Base-by-base conservation (phyloP, 768 basidiomycete genomes). In the Cubamyces sp. region DNA sequence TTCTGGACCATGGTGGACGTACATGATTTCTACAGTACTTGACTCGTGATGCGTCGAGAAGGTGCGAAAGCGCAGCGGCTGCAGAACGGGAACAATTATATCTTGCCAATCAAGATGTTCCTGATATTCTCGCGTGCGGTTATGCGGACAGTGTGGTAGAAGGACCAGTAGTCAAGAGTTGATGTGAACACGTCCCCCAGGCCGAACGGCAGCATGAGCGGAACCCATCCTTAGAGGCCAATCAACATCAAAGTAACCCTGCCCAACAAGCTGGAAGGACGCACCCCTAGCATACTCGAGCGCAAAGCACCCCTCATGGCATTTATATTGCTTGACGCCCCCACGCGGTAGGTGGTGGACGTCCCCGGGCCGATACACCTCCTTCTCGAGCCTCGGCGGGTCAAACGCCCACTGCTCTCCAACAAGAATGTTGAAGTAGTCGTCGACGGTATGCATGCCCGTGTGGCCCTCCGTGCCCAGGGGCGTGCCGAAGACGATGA, bases 181-280 rank as follows among this genome's bases (percentile, higher is more conserved):
- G 96, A 98, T 15, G 87, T 84, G 52, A 98, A 68, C 4, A 79
- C 81, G 74, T 99, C 97, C 28, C 89, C 87, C 58, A 94, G 82
- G 0, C 97, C 97, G 68, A 99, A 98, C 0, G 95, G 95, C 63
- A 98, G 73, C 96, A 98, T 98, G 47, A 88, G 77, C 0, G 97
- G 96, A 68, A 99, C 98, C 95, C 96, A 98, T 23, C 96, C 96
- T 97, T n/a, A n/a, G n/a, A n/a, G n/a, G n/a, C n/a, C n/a, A n/a
- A n/a, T n/a, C n/a, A n/a, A n/a, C n/a, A n/a, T n/a, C n/a, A n/a
- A n/a, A n/a, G n/a, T n/a, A n/a, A n/a, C n/a, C n/a, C n/a, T n/a
- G n/a, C n/a, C n/a, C n/a, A n/a, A n/a, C n/a, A n/a, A n/a, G n/a
- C n/a, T n/a, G 9, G 11, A 11, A 34, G 11, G 1, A 77, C 83